Base-by-base conservation (phyloP, 257 asterid species). In the Nicotiana obtusifolia region DNA sequence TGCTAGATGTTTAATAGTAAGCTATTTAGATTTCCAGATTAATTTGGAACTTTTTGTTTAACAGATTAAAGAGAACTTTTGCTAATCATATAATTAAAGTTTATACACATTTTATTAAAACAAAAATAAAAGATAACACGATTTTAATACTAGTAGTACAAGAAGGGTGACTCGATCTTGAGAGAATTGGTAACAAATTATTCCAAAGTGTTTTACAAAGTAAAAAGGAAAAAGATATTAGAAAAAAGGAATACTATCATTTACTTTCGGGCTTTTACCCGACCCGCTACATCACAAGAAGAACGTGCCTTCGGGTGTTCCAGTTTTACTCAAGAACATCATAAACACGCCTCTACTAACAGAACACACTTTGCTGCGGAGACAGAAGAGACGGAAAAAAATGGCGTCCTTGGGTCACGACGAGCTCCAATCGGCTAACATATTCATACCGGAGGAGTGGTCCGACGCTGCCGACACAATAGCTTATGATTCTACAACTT, bases 371-470 rank as follows among this genome's bases (percentile, higher is more conserved):
- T 22, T 3, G 35, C 33, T 68, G 56, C 56, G 41, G 22, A 16
- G 44, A 28, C 80, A 37, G 41, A 41, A 41, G 49, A 9, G 11
- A 2, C 13, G 49, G 69, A 30, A 59, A 26, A 65, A 33, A 71
- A 76, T 60, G 69, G 80, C 76, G 52, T 59, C 37, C 64, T 31
- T 14, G 84, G 84, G 84, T 30, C 90, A 87, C 59, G 59, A 31
- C 7, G 94, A 92, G 71, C 59, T 22, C 73, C 86, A 89, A 47
- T 86, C 90, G 0, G 86, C 87, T 0, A 83, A 83, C 64, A 91
- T 94, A 65, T 11, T 85, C 53, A 91, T 92, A 61, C 93, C 97
- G 11, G 87, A 87, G 1, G 97, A 92, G 84, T 94, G 99, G 98
- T 83, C 89, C 37, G 64, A 82, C 47, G 97, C 97, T 7, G 93